Conservation (phyloP, 768 basidiomycete species). For the Phaeotremella skinneri region DNA sequence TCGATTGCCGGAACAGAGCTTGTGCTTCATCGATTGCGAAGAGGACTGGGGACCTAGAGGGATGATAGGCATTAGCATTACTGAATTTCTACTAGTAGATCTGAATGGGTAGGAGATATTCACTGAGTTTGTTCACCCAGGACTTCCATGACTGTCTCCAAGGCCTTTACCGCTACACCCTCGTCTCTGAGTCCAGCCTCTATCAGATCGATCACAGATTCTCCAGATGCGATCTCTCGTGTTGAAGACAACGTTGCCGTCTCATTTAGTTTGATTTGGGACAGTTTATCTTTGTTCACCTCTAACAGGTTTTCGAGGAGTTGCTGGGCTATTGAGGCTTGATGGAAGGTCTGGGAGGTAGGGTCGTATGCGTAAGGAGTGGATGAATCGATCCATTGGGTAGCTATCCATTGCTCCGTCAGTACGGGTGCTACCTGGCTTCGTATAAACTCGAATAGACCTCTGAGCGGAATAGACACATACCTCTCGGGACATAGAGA, state of each 20-base stretch:
- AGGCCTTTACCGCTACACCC: conserved; percentile 58
- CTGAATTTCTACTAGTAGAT: too few relatives aligned
- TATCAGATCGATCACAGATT: conserved; percentile 59
- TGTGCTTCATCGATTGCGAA: conserved; percentile 88
- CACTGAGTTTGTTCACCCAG: conserved; percentile 67
- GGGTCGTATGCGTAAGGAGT: conserved; percentile 71
- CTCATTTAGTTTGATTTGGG: conserved; percentile 21
- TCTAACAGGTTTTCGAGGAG: conserved; percentile 63
- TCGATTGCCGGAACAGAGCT: conserved; percentile 64
- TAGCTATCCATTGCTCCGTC: conserved; percentile 54
- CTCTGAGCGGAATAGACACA: too few relatives aligned
- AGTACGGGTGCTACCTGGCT: not conserved
- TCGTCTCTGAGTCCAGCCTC: conserved; percentile 61
- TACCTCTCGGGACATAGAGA: conserved; percentile 78
- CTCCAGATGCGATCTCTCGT: conserved; percentile 12
- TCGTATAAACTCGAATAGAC: too few relatives aligned
- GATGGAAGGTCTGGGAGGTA: conserved; percentile 72
- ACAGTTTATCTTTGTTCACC: conserved; percentile 59
- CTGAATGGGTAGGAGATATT: too few relatives aligned
- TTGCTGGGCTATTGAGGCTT: conserved; percentile 65
- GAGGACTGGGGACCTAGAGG: conserved; percentile 67
- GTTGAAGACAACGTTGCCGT: conserved; percentile 17
- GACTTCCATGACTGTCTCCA: conserved; percentile 62
- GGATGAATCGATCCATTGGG: conserved; percentile 69
- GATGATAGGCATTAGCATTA: not conserved